Evolutionary conservation across 495 filamentous ascomycete genomes (phyloP).

Genomic region (Aspergillus ellipticus): DNA sequence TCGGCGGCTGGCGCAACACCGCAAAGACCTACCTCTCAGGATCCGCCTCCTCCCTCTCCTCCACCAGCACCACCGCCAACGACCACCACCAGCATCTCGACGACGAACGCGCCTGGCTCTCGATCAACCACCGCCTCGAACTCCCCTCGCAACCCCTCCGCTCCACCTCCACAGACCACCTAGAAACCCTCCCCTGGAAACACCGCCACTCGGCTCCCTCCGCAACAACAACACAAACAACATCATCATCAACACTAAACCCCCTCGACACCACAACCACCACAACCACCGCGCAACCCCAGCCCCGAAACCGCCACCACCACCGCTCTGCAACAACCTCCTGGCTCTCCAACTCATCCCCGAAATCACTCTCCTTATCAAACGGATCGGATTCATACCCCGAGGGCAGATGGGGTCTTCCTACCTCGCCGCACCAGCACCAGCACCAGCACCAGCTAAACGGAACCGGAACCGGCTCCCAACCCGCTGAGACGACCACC

Average conservation of each 20-base stretch:
- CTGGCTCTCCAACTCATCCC: conserved; percentile 14
- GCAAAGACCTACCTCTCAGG: conserved; percentile 18
- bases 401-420: no score
- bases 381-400: conserved; percentile 15
- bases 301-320: no score
- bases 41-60: conserved; percentile 41
- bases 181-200: neutral
- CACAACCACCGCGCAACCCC: no score
- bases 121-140: conserved; percentile 69
- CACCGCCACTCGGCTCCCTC: neutral
- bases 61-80: conserved; percentile 15
- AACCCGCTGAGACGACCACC: neutral
- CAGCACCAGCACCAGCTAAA: conserved; percentile 8
- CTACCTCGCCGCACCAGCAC: neutral
- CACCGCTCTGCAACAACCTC: conserved; percentile 38
- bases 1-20: conserved; percentile 68
- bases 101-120: conserved; percentile 68
- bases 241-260: no score
- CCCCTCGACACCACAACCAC: neutral
- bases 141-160: conserved; percentile 48
- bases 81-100: conserved; percentile 20
- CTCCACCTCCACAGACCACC: conserved; percentile 7
- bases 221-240: neutral
- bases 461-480: neutral
- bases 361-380: conserved; percentile 4